Conservation (phyloP, 176 grass and related monocot genomes). For the Bolboschoenus planiculmis region DNA sequence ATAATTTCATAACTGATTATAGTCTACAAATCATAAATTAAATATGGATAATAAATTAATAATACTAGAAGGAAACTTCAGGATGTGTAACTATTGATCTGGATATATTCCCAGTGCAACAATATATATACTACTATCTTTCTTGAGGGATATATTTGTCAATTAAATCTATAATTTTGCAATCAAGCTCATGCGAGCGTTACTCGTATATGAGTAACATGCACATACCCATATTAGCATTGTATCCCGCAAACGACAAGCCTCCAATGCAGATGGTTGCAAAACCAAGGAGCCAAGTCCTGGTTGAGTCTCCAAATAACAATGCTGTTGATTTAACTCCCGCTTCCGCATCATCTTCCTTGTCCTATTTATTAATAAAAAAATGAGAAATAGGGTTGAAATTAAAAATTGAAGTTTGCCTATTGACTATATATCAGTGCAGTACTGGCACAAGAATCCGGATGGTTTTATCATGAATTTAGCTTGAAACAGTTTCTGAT, state of each 20-base stretch:
- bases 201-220: neutral
- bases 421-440: neutral
- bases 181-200: neutral
- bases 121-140: neutral
- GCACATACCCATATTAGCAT: constrained; percentile 36
- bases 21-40: neutral
- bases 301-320: constrained; percentile 26
- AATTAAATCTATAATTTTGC: neutral
- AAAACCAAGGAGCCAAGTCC: constrained; percentile 38
- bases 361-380: constrained; percentile 26
- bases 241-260: constrained; percentile 28
- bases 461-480: neutral
- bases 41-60: too few relatives aligned
- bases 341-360: constrained; percentile 28
- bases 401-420: neutral
- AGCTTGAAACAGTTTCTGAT: neutral
- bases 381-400: neutral
- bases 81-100: neutral
- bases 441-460: neutral
- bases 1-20: neutral
- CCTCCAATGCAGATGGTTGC: constrained; percentile 24
- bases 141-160: neutral
- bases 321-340: constrained; percentile 51
- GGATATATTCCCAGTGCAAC: neutral
- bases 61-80: neutral